A percentile compares a stretch with the other conserved stretches of the same genome.
phyloP scores from a whole-genome alignment of 352 stramenopile species.

The Sclerospora graminicola region DNA sequence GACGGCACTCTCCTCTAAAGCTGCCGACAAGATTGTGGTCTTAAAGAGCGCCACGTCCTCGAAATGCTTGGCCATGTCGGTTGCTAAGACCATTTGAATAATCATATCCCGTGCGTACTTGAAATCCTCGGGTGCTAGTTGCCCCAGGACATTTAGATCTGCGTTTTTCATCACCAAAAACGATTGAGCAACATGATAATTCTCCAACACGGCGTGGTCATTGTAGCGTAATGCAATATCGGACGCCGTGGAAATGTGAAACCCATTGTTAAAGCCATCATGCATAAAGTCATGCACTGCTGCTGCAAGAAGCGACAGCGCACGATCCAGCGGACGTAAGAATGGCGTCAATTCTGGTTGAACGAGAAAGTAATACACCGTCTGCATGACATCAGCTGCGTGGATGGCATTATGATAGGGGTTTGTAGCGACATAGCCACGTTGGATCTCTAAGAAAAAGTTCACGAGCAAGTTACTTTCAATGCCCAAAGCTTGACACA shows the following conservation, averaged over 20 bases:
- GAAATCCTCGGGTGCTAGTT: conserved; percentile 65
- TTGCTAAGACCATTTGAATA: conserved; percentile 86
- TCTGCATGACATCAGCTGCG: conserved; percentile 85
- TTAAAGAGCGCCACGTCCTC: conserved; percentile 85
- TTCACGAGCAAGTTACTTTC: conserved; percentile 49
- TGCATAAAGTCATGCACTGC: conserved; percentile 87
- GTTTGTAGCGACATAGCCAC: conserved; percentile 70
- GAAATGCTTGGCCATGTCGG: conserved; percentile 87
- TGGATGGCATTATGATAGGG: conserved; percentile 88
- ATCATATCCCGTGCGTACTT: conserved; percentile 85
- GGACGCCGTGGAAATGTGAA: conserved; percentile 79
- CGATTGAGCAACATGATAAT: conserved; percentile 83
- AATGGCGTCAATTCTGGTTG: conserved; percentile 64
- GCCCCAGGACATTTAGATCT: conserved; percentile 74
- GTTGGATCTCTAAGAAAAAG: conserved; percentile 79
- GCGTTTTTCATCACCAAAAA: conserved; percentile 87
- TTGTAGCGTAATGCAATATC: conserved; percentile 86
- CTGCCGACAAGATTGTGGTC: conserved; percentile 63
- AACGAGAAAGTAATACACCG: conserved; percentile 77
- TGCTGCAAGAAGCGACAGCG: conserved; percentile 62
- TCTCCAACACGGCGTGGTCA: conserved; percentile 83
- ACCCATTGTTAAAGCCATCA: conserved; percentile 86
- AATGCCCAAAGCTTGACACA: conserved; percentile 48
- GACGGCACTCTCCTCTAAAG: conserved; percentile 53
- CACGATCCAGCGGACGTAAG: conserved; percentile 64